Conservation (phyloP, 2,329 filamentous ascomycete species). For the Colletotrichum nymphaeae region DNA sequence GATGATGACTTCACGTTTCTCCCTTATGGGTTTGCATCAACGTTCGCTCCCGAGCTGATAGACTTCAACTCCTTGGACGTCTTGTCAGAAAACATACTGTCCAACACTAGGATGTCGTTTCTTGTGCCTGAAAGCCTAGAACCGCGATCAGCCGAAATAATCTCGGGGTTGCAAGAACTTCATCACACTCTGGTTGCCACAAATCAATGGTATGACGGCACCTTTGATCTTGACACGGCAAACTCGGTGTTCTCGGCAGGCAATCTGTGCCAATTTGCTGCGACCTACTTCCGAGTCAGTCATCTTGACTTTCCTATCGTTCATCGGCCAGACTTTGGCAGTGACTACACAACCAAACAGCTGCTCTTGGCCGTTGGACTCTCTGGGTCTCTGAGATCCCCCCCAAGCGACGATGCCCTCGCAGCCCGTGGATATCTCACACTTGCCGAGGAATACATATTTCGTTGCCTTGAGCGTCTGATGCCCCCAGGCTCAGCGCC, state of each 20-base stretch:
- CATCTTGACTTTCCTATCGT: constrained; percentile 43
- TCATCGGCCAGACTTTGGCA: constrained; percentile 41
- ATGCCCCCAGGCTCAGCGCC: constrained; percentile 14
- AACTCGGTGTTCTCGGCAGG: constrained; percentile 36
- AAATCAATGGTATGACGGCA: constrained; percentile 33
- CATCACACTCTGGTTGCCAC: constrained; percentile 27
- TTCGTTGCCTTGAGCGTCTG: constrained; percentile 26
- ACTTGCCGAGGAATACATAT: constrained; percentile 38
- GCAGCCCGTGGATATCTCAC: constrained; percentile 26
- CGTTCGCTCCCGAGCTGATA: constrained; percentile 8
- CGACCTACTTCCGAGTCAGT: constrained; percentile 41
- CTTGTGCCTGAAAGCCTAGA: background rate
- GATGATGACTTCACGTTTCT: constrained; percentile 28
- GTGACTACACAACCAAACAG: constrained; percentile 23
- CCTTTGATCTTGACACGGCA: constrained; percentile 34
- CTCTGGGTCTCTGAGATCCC: constrained; percentile 35
- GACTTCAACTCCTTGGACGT: background rate
- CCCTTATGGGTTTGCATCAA: background rate
- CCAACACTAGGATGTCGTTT: background rate
- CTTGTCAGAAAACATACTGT: background rate
- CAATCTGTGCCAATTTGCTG: constrained; percentile 37
- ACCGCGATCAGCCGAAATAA: constrained; percentile 1
- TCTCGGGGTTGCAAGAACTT: constrained; percentile 3
- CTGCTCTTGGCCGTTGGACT: constrained; percentile 37
- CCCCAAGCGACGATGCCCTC: constrained; percentile 37